Conservation (phyloP, 306 rosid genomes). For the Casuarina cunninghamiana region DNA sequence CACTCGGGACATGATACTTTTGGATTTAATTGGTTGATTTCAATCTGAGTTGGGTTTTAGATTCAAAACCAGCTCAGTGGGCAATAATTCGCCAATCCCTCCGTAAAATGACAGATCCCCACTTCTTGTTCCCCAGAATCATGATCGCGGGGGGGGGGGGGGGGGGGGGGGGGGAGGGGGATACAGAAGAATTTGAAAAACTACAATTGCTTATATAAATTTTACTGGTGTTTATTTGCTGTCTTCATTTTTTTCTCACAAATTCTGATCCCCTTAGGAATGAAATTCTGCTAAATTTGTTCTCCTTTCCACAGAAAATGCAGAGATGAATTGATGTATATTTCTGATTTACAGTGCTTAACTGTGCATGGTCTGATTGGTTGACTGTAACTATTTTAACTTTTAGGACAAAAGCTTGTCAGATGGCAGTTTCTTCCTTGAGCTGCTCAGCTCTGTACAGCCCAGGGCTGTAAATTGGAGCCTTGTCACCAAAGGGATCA, state of each 20-base stretch:
- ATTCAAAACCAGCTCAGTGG: no score
- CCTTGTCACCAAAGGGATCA: slow-evolving; percentile 81
- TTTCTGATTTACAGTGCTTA: no score
- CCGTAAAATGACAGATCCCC: no score
- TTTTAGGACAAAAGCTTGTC: slow-evolving; percentile 84
- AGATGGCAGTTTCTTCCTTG: slow-evolving; percentile 89
- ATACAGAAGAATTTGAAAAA: no score
- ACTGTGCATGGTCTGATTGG: neutral
- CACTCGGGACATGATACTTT: neutral
- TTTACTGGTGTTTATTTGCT: neutral
- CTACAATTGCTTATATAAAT: neutral
- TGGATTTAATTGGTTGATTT: neutral
- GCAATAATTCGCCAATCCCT: no score
- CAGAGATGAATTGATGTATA: no score
- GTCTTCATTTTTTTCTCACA: neutral
- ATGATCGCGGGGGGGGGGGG: no score
- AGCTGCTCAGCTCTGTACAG: slow-evolving; percentile 90
- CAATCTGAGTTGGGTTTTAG: neutral
- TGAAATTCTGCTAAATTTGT: no score
- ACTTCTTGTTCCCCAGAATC: no score
- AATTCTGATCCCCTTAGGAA: no score
- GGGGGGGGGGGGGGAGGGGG: no score
- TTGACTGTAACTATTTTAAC: slow-evolving; percentile 22
- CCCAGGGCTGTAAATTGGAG: slow-evolving; percentile 93
- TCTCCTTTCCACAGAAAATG: no score